These are phyloP conservation scores for Theobroma cacao DNA, from an alignment of 345 rosid genomes.

Conservation along the genomic window DNA sequence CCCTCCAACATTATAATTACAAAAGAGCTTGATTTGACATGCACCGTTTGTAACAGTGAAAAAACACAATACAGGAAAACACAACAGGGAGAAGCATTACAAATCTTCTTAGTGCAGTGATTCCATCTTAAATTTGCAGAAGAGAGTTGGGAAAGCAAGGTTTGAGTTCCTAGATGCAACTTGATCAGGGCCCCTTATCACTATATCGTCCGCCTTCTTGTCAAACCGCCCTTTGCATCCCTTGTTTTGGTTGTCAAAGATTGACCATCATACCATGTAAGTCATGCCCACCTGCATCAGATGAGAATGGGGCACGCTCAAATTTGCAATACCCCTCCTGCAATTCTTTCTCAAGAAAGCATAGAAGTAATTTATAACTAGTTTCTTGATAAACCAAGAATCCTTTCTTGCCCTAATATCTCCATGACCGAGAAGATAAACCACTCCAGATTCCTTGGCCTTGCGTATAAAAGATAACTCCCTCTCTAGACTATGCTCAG, in stretches of 20 bases:
- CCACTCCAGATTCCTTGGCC: conserved; percentile 95
- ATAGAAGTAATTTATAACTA: conserved; percentile 88
- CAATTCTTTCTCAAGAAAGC: conserved; percentile 94
- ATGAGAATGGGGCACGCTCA: conserved; percentile 91
- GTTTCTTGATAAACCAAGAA: conserved; percentile 96
- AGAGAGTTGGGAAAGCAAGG: background rate
- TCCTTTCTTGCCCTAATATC: conserved; percentile 96
- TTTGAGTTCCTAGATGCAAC: background rate
- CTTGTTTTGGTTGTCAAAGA: conserved; percentile 7
- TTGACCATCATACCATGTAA: conserved; percentile 77
- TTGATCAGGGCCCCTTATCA: background rate
- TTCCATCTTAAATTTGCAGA: background rate
- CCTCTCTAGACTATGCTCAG: conserved; percentile 87
- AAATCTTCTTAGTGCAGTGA: conserved; percentile 20
- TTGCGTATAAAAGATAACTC: conserved; percentile 89
- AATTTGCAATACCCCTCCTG: conserved; percentile 87
- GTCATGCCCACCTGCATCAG: conserved; percentile 99
- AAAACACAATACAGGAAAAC: too few species aligned
- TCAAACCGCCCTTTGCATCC: background rate
- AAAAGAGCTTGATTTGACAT: too few species aligned
- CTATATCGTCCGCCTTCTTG: too few species aligned
- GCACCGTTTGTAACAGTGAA: too few species aligned
- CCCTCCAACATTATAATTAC: too few species aligned
- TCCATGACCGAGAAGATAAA: conserved; percentile 97
- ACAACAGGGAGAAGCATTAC: background rate